Base-by-base conservation (phyloP, 768 basidiomycete genomes). In the Fistulinella prunicolor region DNA sequence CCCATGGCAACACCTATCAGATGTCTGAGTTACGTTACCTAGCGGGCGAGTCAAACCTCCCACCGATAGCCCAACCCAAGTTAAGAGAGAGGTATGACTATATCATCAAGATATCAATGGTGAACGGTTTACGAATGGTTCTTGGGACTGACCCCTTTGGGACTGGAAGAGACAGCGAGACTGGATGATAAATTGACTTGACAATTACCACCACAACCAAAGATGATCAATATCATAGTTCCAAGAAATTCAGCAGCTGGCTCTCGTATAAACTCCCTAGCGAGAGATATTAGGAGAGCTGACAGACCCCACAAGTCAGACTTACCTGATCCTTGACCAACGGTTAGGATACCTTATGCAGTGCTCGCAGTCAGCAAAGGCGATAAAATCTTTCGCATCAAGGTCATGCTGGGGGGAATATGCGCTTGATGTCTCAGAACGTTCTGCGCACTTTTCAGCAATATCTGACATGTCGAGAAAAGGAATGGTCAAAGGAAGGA, bases 191-290 rank as follows among this genome's bases (percentile, higher is more conserved):
- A 69, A 24, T 76, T 71, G 3, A 72, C 75, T 60, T 85, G 83
- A 56, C 79, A 82, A 48, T 78, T 70, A 35, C 76, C 76, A 37
- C 82, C 82, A 36, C 68, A 69, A 20, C 83, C 83, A 51, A 85
- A 79, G 44, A 83, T 76, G 46, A 83, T 67, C 9, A 85, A 66
- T 24, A 85, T 68, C 58, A 76, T 75, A 8, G 75, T 73, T 17
- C 83, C 83, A 37, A 84, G 57, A 54, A 85, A 83, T 62, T 86
- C 84, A 14, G 82, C 85, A 23, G 73, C 74, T 14, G 81, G 76
- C 63, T 86, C 83, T 49, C 78, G 72, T 34, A 85, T 59, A 38
- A 61, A 58, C 47, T 71, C 65, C 24, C 81, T 79, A 48, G 26
- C 6, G 14, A 21, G 30, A 43, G 20, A 22, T 8, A 19, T 60